Evolutionary conservation across 257 asterid species (phyloP).

Genomic region (Striga asiatica): DNA sequence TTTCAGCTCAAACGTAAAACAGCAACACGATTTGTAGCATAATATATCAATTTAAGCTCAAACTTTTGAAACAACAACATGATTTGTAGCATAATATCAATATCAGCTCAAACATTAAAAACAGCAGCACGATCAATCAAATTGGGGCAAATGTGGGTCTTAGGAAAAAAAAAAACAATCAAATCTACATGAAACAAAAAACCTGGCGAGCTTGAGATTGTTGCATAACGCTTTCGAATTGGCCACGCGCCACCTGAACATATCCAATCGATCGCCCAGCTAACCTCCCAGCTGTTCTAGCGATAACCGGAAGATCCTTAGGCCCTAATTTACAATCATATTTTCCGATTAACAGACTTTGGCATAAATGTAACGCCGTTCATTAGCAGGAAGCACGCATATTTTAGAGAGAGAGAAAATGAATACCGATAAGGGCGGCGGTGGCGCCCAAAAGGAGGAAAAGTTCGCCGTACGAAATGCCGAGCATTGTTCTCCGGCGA

Average conservation of each 20-base stretch:
- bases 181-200: background rate
- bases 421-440: slow-evolving; percentile 63
- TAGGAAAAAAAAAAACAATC: background rate
- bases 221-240: slow-evolving; percentile 73
- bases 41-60: too few relatives aligned
- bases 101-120: background rate
- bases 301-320: slow-evolving; percentile 68
- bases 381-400: background rate
- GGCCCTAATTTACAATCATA: slow-evolving; percentile 47
- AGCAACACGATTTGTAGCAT: too few relatives aligned
- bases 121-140: background rate
- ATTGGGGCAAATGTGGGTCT: background rate
- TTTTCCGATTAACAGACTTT: background rate
- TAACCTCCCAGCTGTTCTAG: slow-evolving; percentile 73
- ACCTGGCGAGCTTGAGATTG: slow-evolving; percentile 88
- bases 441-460: slow-evolving; percentile 73
- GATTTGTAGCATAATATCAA: too few relatives aligned
- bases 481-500: slow-evolving; percentile 45
- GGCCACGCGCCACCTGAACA: slow-evolving; percentile 85
- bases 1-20: too few relatives aligned
- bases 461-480: slow-evolving; percentile 70
- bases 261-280: slow-evolving; percentile 80
- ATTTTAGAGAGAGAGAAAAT: background rate
- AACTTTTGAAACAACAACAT: too few relatives aligned
- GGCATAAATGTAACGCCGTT: background rate